Base-by-base conservation (phyloP, 768 basidiomycete genomes). In the Mycena vulgaris region DNA sequence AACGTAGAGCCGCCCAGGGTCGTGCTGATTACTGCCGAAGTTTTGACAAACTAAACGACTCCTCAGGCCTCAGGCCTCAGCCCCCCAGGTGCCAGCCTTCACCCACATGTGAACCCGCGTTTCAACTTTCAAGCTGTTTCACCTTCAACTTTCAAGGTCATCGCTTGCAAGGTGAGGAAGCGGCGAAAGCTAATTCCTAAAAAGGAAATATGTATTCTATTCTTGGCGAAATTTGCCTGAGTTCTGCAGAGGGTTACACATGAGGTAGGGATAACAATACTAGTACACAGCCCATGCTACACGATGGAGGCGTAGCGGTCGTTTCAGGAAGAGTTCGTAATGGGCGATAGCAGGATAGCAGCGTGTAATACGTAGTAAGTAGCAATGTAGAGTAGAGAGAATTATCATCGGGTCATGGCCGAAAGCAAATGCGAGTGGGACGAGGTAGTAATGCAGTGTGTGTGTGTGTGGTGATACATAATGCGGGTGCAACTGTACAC, bases 401-500 rank as follows among this genome's bases (percentile, higher is more conserved):
- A n/a, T 48, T 11, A 13, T 42, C 57, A 37, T 37, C 39, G 48
- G 37, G 33, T 51, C 52, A 28, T 27, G 57, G 21, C 25, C 8
- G 53, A 47, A 49, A 63, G 60, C 60, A 63, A 56, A 40, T 51
- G 59, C 35, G 64, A 51, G 30, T 19, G n/a, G n/a, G n/a, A n/a
- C n/a, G 16, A 5, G 37, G 40, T 70, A 55, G 63, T 56, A 39
- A 70, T 70, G 69, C 69, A 58, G 52, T 59, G 68, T 69, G 62
- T 63, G 53, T 31, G 31, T 70, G n/a, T n/a, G n/a, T 35, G 52
- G 64, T 70, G 69, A 42, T 70, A 70, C 69, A 70, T 49, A 48
- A 47, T 66, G 69, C 39, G 39, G 48, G 49, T 70, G 64, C 25
- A 42, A 25, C 63, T 64, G 59, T 5, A 25, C 23, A 25, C 5